A percentile compares a stretch with the other conserved stretches of the same genome.
These are phyloP conservation scores for Corchorus olitorius DNA, from an alignment of 345 rosid genomes.

Conservation along the genomic window DNA sequence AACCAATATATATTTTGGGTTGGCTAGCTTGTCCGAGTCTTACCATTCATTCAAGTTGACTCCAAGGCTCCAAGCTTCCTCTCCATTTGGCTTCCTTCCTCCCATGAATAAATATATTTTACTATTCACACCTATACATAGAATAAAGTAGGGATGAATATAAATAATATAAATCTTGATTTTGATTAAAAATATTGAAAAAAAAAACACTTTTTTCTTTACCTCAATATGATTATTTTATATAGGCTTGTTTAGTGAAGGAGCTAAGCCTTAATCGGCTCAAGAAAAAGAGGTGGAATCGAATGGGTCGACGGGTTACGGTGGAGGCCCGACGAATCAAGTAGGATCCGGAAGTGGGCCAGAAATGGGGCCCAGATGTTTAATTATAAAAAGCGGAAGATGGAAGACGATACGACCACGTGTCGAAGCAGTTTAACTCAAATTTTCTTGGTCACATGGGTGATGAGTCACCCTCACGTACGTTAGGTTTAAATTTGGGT, in stretches of 20 bases:
- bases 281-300: too few relatives aligned
- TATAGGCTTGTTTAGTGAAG: too few relatives aligned
- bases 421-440: conserved; percentile 5
- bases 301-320: not conserved
- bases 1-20: not conserved
- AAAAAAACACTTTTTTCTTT: too few relatives aligned
- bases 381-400: not conserved
- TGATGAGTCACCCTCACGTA: not conserved
- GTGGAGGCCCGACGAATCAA: not conserved
- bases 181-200: too few relatives aligned
- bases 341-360: not conserved
- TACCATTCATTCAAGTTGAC: not conserved
- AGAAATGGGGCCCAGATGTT: conserved; percentile 5
- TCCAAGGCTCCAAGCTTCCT: not conserved
- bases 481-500: not conserved
- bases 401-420: conserved; percentile 19
- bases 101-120: too few relatives aligned
- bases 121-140: too few relatives aligned
- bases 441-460: not conserved
- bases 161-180: too few relatives aligned
- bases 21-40: not conserved
- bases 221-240: too few relatives aligned
- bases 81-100: not conserved
- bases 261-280: too few relatives aligned
- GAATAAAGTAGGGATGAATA: too few relatives aligned